A percentile compares a stretch with the other conserved stretches of the same genome.
Evolutionary conservation across 805 yeast species (phyloP).

Genomic region (Schizosaccharomyces octosporus): DNA sequence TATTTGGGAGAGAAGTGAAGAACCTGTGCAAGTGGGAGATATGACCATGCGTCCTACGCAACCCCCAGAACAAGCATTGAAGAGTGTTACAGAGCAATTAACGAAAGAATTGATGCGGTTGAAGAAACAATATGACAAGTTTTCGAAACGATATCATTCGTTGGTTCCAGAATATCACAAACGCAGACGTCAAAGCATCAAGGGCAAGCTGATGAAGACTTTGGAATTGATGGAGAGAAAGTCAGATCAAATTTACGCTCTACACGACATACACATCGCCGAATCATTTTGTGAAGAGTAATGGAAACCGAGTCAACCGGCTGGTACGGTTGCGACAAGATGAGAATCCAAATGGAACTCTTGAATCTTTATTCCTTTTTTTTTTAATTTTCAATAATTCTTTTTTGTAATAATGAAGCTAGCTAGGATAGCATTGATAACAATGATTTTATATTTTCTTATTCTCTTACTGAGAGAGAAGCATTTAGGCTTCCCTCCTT

Average conservation of each 20-base stretch:
- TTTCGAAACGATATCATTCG: slow-evolving; percentile 5
- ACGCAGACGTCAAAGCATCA: slow-evolving; percentile 6
- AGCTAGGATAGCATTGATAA: not conserved
- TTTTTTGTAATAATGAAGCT: too few relatives aligned
- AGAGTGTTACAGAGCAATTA: slow-evolving; percentile 4
- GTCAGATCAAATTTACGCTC: slow-evolving; percentile 9
- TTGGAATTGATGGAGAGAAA: slow-evolving; percentile 7
- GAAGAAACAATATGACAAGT: slow-evolving; percentile 5
- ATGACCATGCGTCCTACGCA: slow-evolving; percentile 7
- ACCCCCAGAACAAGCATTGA: slow-evolving; percentile 6
- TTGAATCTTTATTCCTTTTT: too few relatives aligned
- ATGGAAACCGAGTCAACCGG: not conserved
- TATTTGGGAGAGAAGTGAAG: too few relatives aligned
- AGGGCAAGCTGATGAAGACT: slow-evolving; percentile 2
- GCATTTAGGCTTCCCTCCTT: not conserved
- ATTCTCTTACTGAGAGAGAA: too few relatives aligned
- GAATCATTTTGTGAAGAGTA: not conserved
- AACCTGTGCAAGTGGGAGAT: slow-evolving; percentile 3
- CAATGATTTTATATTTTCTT: not conserved
- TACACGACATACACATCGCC: slow-evolving; percentile 6
- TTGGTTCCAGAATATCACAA: slow-evolving; percentile 7
- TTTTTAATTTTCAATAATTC: too few relatives aligned
- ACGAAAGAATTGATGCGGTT: slow-evolving; percentile 7
- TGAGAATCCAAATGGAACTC: too few relatives aligned
- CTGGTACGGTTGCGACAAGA: not conserved